Base-by-base conservation (phyloP, 1,284 basidiomycete species). In the Ceratobasidium sp. region DNA sequence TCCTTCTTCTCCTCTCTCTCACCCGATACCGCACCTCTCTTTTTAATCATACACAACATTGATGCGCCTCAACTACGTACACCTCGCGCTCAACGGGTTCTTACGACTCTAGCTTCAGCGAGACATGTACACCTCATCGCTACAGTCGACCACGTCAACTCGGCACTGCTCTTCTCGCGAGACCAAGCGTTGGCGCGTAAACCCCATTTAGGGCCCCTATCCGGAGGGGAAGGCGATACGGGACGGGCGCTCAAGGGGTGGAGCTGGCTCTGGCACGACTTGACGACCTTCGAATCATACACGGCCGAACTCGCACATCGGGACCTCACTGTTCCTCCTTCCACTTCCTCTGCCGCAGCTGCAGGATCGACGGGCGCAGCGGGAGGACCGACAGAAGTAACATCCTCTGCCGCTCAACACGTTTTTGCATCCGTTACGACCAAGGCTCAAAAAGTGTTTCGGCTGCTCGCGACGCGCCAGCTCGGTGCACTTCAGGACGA, bases 1-100 rank as follows among this genome's bases (percentile, higher is more conserved):
- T 85, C 89, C 44, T 90, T 90, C 81, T 92, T 93, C 80, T 75
- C 82, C 0, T 81, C 82, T 2, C 25, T 73, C 1, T 22, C 76
- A 0, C 81, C 85, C 2, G 59, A 62, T 37, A 74, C 82, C 29
- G 78, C 77, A 8, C 57, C 79, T 37, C 86, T 97, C 34, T 96
- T 91, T 81, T 84, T 98, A 77, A 83, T 96, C 79, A 86, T 97
- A 25, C 95, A 98, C 86, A 96, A 94, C 84, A 90, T 97, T 81
- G 96, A 98, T 81, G 88, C 91, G 0, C 87, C 90, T 0, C 84
- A 89, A 1, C 85, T 97, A 34, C 92, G 94, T 54, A 83, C 87
- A 0, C 81, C 88, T 22, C 91, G 90, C 80, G 86, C 89, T 37
- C 89, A 89, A 82, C 85, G 90, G 0, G 86, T 88, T 37, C 87